Conservation (phyloP, 164 flowering plant genomes). For the Stephania japonica region DNA sequence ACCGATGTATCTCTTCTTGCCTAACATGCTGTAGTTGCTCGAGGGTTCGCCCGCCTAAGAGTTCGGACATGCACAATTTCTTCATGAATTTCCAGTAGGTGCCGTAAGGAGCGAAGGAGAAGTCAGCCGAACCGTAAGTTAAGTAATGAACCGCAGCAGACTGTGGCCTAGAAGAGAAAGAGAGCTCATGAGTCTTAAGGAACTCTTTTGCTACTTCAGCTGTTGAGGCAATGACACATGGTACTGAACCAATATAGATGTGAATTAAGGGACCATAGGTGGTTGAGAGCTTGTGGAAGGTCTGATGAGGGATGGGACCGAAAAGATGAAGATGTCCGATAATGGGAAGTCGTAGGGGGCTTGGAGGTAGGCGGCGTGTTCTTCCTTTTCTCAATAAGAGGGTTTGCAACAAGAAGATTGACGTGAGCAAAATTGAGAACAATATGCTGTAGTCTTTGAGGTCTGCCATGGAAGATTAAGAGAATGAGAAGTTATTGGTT, state of each 20-base stretch:
- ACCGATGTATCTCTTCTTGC: conserved; percentile 20
- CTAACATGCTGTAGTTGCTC: conserved; percentile 25
- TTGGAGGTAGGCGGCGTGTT: conserved; percentile 34
- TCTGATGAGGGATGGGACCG: conserved; percentile 38
- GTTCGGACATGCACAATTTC: conserved; percentile 43
- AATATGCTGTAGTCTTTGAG: conserved; percentile 13
- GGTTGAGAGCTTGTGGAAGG: conserved; percentile 34
- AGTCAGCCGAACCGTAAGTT: conserved; percentile 31
- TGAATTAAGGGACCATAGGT: conserved; percentile 48
- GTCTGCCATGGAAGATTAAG: conserved; percentile 10
- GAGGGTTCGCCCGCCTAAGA: conserved; percentile 34
- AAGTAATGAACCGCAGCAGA: conserved; percentile 29
- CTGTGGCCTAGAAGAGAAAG: conserved; percentile 31
- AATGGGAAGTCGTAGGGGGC: conserved; percentile 43
- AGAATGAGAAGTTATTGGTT: background rate
- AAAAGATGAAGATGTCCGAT: conserved; percentile 62
- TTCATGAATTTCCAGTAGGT: conserved; percentile 61
- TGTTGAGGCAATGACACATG: conserved; percentile 38
- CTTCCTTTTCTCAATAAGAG: conserved; percentile 9
- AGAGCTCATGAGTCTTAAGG: conserved; percentile 42
- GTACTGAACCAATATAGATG: conserved; percentile 42
- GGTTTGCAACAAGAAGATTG: conserved; percentile 20
- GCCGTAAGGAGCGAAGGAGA: conserved; percentile 50
- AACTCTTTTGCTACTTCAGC: conserved; percentile 39
- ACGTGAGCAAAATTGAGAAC: conserved; percentile 23